A percentile compares a stretch with the other conserved stretches of the same genome.
phyloP scores from a whole-genome alignment of 495 filamentous ascomycete genomes.

The Cladorrhinum samala region DNA sequence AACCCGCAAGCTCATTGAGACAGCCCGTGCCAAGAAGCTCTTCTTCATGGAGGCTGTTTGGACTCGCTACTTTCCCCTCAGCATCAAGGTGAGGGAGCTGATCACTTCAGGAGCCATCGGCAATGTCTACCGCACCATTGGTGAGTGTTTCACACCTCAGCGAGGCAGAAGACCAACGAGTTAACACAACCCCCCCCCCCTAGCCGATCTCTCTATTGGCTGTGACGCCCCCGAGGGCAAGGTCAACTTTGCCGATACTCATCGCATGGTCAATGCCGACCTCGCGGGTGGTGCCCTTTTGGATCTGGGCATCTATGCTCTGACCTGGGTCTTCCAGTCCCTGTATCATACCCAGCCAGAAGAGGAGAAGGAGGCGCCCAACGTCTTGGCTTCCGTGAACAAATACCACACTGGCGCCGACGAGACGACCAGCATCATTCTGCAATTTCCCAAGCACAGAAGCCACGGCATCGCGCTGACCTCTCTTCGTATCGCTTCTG shows the following conservation, averaged over 20 bases:
- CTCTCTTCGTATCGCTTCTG: constrained; percentile 58
- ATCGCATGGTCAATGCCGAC: constrained; percentile 83
- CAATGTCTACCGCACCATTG: constrained; percentile 66
- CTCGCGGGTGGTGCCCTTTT: constrained; percentile 80
- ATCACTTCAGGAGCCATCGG: constrained; percentile 67
- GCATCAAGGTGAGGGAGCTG: constrained; percentile 65
- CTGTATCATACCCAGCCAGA: constrained; percentile 73
- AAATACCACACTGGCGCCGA: constrained; percentile 79
- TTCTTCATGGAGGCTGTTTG: constrained; percentile 97
- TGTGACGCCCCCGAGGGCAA: constrained; percentile 33
- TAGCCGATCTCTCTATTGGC: constrained; percentile 55
- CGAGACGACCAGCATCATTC: constrained; percentile 71
- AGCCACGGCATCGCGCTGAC: constrained; percentile 76
- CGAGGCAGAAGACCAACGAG: background rate
- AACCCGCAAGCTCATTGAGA: constrained; percentile 65
- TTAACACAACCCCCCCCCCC: constrained; percentile 1
- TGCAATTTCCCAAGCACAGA: constrained; percentile 63
- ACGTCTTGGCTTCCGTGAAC: constrained; percentile 55
- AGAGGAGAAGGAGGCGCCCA: constrained; percentile 44
- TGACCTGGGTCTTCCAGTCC: constrained; percentile 92
- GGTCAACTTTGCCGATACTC: constrained; percentile 43
- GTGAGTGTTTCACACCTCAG: constrained; percentile 23
- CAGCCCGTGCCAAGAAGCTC: constrained; percentile 69
- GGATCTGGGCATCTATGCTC: constrained; percentile 83
- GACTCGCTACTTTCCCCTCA: constrained; percentile 86